Percentiles rank a stretch among this genome's conserved stretches.
Conservation (phyloP, 192 early-diverging fungal species). For the Helicostylum pulchrum region DNA sequence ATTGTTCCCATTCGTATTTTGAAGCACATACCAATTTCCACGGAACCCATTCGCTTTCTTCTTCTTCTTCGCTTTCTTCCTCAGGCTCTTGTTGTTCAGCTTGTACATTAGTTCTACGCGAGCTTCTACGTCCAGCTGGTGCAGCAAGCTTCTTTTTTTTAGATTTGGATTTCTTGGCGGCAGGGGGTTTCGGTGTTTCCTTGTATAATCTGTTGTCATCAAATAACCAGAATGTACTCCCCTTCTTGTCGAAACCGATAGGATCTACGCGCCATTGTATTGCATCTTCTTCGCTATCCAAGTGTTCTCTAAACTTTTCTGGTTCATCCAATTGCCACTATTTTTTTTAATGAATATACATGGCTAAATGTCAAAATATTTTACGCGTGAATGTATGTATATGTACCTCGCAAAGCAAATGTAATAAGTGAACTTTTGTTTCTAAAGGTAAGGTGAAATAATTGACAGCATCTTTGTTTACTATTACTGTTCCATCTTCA, state of each 20-base stretch:
- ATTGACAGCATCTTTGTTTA: conserved; percentile 22
- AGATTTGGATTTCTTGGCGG: conserved; percentile 17
- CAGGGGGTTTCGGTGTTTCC: conserved; percentile 35
- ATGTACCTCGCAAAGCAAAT: conserved; percentile 49
- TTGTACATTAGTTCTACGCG: conserved; percentile 10
- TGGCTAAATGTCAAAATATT: conserved; percentile 9
- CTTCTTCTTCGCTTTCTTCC: conserved; percentile 41
- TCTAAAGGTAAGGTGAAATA: conserved; percentile 42
- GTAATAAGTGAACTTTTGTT: conserved; percentile 37
- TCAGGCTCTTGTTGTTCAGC: conserved; percentile 29
- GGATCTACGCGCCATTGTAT: conserved; percentile 72
- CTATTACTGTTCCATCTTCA: background rate
- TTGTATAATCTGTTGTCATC: conserved; percentile 77
- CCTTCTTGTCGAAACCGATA: conserved; percentile 64
- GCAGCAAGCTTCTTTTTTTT: conserved; percentile 28
- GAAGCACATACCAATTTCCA: conserved; percentile 50
- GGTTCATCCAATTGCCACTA: conserved; percentile 72
- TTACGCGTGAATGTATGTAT: conserved; percentile 21
- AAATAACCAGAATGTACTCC: conserved; percentile 75
- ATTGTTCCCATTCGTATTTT: conserved; percentile 58
- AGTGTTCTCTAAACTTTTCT: conserved; percentile 55
- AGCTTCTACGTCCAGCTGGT: conserved; percentile 27
- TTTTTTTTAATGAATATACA: conserved; percentile 13
- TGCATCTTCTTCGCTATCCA: conserved; percentile 57
- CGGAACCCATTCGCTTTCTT: conserved; percentile 48